Evolutionary conservation across 768 basidiomycete species (phyloP).

Genomic region (Russula sp.): DNA sequence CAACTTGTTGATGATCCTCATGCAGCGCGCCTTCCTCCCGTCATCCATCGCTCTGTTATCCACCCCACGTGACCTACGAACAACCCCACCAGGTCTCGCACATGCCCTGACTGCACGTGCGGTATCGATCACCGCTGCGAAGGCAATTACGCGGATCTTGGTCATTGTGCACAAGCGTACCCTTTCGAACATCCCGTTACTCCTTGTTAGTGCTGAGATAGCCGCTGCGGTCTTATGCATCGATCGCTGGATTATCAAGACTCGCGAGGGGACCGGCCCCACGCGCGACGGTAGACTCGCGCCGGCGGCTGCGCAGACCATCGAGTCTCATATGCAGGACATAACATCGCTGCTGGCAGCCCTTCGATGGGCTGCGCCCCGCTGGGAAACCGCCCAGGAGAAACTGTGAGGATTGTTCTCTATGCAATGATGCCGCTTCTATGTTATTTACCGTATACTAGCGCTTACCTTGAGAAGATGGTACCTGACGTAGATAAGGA

Average conservation of each 20-base stretch:
- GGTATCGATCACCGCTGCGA: conserved; percentile 19
- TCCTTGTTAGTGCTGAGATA: conserved; percentile 19
- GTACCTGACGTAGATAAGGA: conserved; percentile 13
- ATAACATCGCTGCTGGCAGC: conserved; percentile 10
- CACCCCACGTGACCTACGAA: background rate
- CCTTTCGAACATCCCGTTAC: conserved; percentile 20
- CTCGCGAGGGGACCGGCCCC: conserved; percentile 3
- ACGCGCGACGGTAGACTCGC: background rate
- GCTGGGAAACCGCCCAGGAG: conserved; percentile 23
- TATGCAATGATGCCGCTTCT: background rate
- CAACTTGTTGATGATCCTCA: conserved; percentile 62
- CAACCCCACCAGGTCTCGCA: background rate
- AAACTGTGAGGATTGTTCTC: conserved; percentile 5
- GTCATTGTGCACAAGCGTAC: conserved; percentile 13
- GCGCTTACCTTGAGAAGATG: conserved; percentile 18
- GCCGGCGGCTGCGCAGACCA: background rate
- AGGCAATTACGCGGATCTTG: conserved; percentile 14
- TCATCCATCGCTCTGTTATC: conserved; percentile 10
- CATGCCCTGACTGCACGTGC: conserved; percentile 18
- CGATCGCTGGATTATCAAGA: conserved; percentile 21
- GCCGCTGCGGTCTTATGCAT: conserved; percentile 19
- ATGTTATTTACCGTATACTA: background rate
- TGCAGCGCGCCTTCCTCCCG: conserved; percentile 76
- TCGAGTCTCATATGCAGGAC: conserved; percentile 18
- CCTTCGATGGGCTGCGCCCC: conserved; percentile 20